phyloP scores from a whole-genome alignment of 139 green algal genomes.

The Pleodorina starrii region DNA sequence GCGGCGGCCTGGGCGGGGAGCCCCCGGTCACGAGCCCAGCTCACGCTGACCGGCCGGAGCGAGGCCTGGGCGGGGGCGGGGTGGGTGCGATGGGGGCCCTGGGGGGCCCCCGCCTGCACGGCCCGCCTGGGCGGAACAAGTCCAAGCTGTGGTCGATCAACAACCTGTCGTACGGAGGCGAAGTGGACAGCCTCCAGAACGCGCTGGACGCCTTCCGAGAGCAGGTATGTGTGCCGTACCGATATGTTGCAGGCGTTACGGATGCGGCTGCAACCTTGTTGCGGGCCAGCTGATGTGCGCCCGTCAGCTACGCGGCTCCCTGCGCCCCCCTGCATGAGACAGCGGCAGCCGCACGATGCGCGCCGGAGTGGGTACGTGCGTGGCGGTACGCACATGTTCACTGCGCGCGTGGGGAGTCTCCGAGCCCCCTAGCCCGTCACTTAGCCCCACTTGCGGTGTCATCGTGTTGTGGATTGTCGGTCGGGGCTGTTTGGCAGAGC shows the following conservation, averaged over 20 bases:
- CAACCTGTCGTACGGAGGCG: slow-evolving; percentile 61
- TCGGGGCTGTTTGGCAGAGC: no score
- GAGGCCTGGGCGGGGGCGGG: not conserved
- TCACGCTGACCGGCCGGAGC: slow-evolving; percentile 35
- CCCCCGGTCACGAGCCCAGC: slow-evolving; percentile 67
- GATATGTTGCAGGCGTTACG: not conserved
- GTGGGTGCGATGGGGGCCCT: not conserved
- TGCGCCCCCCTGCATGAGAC: no score
- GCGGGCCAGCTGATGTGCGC: no score
- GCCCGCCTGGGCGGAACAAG: slow-evolving; percentile 61
- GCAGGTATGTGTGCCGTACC: no score
- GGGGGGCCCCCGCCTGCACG: slow-evolving; percentile 26
- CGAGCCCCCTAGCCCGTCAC: no score
- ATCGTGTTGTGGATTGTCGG: no score
- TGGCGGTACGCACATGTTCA: no score
- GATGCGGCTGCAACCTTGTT: not conserved
- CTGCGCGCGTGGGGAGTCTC: no score
- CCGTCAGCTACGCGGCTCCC: no score
- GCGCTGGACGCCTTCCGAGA: slow-evolving; percentile 80
- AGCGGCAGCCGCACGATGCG: no score
- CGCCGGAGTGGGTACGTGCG: no score
- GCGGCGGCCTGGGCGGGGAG: slow-evolving; percentile 57
- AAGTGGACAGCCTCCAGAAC: slow-evolving; percentile 78
- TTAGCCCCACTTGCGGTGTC: no score
- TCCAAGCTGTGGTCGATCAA: slow-evolving; percentile 67